Conservation (phyloP, 805 yeast species). For the Candida odintsovae region DNA sequence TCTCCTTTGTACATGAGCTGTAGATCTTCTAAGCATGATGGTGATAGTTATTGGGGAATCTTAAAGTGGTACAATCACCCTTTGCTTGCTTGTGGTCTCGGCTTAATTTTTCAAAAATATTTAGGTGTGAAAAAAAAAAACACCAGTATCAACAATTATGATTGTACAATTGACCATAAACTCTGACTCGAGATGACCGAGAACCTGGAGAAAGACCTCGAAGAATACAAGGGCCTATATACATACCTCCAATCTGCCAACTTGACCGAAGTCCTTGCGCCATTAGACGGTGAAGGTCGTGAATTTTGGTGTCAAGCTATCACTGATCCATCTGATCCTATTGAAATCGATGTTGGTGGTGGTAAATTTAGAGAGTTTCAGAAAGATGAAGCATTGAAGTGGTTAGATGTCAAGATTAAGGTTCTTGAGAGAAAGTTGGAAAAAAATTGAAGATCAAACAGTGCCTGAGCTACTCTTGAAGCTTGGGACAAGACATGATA, state of each 20-base stretch:
- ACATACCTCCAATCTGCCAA: slow-evolving; percentile 3
- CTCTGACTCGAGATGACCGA: too few relatives aligned
- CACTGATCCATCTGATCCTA: slow-evolving; percentile 5
- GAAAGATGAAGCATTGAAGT: slow-evolving; percentile 5
- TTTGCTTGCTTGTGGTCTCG: too few relatives aligned
- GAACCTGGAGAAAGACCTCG: slow-evolving; percentile 1
- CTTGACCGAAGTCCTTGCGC: slow-evolving; percentile 12
- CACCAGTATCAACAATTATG: too few relatives aligned
- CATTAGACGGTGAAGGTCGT: slow-evolving; percentile 16
- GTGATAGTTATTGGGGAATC: too few relatives aligned
- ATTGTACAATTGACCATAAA: too few relatives aligned
- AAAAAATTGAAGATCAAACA: background rate
- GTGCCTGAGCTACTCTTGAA: background rate
- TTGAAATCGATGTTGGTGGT: slow-evolving; percentile 6
- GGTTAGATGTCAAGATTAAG: slow-evolving; percentile 1
- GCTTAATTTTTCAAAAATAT: too few relatives aligned
- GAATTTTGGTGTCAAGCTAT: slow-evolving; percentile 19
- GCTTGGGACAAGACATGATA: too few relatives aligned
- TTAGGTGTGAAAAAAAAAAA: too few relatives aligned
- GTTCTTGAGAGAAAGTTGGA: slow-evolving; percentile 1
- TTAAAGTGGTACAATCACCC: too few relatives aligned
- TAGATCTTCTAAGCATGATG: background rate
- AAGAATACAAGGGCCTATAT: slow-evolving; percentile 7
- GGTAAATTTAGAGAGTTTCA: slow-evolving; percentile 4
- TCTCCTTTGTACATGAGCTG: background rate